Percentiles rank a stretch among this genome's conserved stretches.
These are phyloP conservation scores for Scalesia atractyloides DNA, from an alignment of 129 eudicot species.

Conservation along the genomic window DNA sequence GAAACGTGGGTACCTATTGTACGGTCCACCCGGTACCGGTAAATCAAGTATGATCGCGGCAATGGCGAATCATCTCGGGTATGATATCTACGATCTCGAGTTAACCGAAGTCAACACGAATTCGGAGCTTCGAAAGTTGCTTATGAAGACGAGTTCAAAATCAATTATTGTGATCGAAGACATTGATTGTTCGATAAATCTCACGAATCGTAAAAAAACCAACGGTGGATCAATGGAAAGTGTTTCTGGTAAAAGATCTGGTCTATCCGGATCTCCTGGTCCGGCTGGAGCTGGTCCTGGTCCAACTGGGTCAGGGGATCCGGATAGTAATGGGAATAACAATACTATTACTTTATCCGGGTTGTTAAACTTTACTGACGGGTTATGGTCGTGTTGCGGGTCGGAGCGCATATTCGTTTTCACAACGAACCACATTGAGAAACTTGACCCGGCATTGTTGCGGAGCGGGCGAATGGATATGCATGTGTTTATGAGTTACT, in stretches of 20 bases:
- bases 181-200: constrained; percentile 81
- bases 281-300: constrained; percentile 15
- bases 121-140: constrained; percentile 74
- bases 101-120: constrained; percentile 82
- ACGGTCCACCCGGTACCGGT: constrained; percentile 97
- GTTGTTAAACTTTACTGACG: constrained; percentile 84
- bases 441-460: constrained; percentile 91
- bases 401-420: constrained; percentile 92
- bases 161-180: constrained; percentile 95
- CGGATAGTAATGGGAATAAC: constrained; percentile 32
- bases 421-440: constrained; percentile 91
- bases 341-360: constrained; percentile 78
- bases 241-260: constrained; percentile 23
- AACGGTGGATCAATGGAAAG: constrained; percentile 12
- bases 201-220: constrained; percentile 55
- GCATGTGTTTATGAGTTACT: constrained; percentile 84
- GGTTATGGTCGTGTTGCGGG: constrained; percentile 96
- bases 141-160: constrained; percentile 91
- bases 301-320: constrained; percentile 45
- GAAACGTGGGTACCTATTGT: constrained; percentile 83
- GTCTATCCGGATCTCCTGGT: constrained; percentile 1
- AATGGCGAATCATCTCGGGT: constrained; percentile 86
- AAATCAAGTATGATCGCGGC: constrained; percentile 98
- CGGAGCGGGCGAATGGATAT: constrained; percentile 96
- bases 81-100: constrained; percentile 90